These are phyloP conservation scores for Tuber calosporum DNA, from an alignment of 495 filamentous ascomycete genomes.

Conservation along the genomic window DNA sequence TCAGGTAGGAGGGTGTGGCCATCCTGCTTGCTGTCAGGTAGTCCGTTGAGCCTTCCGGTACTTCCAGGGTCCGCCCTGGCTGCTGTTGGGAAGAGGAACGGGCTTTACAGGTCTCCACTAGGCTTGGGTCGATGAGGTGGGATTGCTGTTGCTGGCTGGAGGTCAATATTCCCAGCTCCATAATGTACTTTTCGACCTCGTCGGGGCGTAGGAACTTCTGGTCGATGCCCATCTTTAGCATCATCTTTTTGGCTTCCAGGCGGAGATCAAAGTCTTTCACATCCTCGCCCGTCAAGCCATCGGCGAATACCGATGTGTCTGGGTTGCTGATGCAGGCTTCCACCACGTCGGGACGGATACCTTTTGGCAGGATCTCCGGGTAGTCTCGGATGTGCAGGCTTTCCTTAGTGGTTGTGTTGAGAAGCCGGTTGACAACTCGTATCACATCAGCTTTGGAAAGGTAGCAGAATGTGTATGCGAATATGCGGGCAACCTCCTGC, in stretches of 20 bases:
- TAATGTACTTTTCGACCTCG: slow-evolving; percentile 65
- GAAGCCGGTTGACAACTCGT: slow-evolving; percentile 45
- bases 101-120: slow-evolving; percentile 1
- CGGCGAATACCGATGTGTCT: slow-evolving; percentile 31
- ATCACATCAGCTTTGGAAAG: slow-evolving; percentile 50
- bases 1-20: slow-evolving; percentile 6
- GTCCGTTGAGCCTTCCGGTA: slow-evolving; percentile 3
- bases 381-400: slow-evolving; percentile 55
- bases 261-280: slow-evolving; percentile 38
- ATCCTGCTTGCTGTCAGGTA: slow-evolving; percentile 4
- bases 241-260: slow-evolving; percentile 44
- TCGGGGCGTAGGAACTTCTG: slow-evolving; percentile 68
- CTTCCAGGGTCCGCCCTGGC: slow-evolving; percentile 2
- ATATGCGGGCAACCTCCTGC: slow-evolving; percentile 51
- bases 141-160: slow-evolving; percentile 4
- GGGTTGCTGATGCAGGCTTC: slow-evolving; percentile 46
- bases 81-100: not conserved
- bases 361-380: slow-evolving; percentile 47
- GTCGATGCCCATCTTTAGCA: slow-evolving; percentile 49
- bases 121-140: slow-evolving; percentile 38
- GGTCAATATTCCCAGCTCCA: slow-evolving; percentile 50
- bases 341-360: slow-evolving; percentile 41
- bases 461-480: slow-evolving; percentile 58
- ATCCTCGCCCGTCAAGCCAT: slow-evolving; percentile 24
- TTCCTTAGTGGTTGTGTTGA: slow-evolving; percentile 46